Percentiles rank a stretch among this genome's conserved stretches.
phyloP scores from a whole-genome alignment of 2,329 filamentous ascomycete genomes.

The Eutypa lata region DNA sequence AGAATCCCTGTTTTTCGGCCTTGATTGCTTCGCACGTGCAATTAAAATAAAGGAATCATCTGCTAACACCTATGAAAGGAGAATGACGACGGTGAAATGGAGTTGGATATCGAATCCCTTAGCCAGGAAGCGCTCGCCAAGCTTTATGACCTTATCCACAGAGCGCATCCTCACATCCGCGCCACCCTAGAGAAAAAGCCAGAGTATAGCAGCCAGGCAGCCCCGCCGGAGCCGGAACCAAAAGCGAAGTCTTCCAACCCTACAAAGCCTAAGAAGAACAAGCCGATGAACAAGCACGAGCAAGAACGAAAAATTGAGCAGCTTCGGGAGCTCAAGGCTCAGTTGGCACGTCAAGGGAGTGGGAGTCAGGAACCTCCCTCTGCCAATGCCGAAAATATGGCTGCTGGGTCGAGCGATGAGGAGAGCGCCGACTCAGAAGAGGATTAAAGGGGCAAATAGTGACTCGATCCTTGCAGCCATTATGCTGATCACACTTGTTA shows the following conservation, averaged over 20 bases:
- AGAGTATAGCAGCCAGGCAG: constrained; percentile 21
- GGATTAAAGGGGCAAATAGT: constrained; percentile 13
- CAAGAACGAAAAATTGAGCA: constrained; percentile 66
- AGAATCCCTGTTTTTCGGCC: neutral
- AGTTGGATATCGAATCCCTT: constrained; percentile 57
- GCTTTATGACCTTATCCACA: constrained; percentile 42
- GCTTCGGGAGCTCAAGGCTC: constrained; percentile 58
- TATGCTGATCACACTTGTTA: neutral
- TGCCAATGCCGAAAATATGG: constrained; percentile 18
- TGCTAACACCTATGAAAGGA: constrained; percentile 39
- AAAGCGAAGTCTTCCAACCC: constrained; percentile 29
- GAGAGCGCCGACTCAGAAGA: constrained; percentile 28
- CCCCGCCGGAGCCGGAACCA: constrained; percentile 17
- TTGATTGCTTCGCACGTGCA: neutral
- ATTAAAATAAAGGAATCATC: too few relatives aligned
- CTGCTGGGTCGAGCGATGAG: constrained; percentile 23
- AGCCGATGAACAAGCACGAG: constrained; percentile 72
- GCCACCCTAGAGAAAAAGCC: constrained; percentile 31
- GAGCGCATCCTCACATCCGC: constrained; percentile 34
- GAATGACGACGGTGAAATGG: constrained; percentile 57
- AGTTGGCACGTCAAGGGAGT: constrained; percentile 43
- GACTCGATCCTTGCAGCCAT: neutral
- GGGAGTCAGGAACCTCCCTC: constrained; percentile 35
- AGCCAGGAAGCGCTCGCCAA: constrained; percentile 53
- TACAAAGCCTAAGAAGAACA: constrained; percentile 67